Base-by-base conservation (phyloP, 345 rosid species). In the Carallia pectinifolia region DNA sequence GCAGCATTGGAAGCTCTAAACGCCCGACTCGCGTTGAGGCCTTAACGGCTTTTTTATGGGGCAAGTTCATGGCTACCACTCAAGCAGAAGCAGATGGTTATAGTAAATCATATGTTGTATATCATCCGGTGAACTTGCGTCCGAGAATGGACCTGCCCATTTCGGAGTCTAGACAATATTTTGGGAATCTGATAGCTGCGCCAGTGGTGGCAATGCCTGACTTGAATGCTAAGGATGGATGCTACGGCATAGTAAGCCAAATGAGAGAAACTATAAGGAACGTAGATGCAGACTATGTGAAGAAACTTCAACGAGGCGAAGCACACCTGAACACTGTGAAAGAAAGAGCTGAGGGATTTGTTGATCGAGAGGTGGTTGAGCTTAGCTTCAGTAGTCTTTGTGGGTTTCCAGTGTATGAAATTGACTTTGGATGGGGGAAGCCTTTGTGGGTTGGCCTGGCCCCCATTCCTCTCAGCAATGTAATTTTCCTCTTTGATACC, bases 181-280 rank as follows among this genome's bases (percentile, higher is more conserved):
- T 7, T 7, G 47, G 13, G 47, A 8, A 39, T 39, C 47, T 8
- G 2, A 39, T 39, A 1, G 47, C 8, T 39, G 47, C 7, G 47
- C 12, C 12, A 39, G 47, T 39, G 2, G 13, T 39, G 47, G 47
- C 12, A 39, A 9, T 39, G 47, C 47, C 12, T 8, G 47, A 39
- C 47, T 8, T 39, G 47, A 4, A 18, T 3, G 16, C 31, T 15
- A 37, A 19, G 4, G 37, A 61, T 7, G 67, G 54, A 37, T 6
- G 29, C 10, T 12, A 17, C 18, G 33, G 7, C 19, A 39, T 64
- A 55, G 62, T 71, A 0, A 12, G 16, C 7, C 23, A 44, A 54
- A 30, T 71, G 29, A 71, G 69, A 44, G 69, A 64, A 13, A 55
- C 75, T n/a, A 56, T 64, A 6, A 58, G 64, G 6, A 71, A 56